phyloP scores from a whole-genome alignment of 2,329 filamentous ascomycete species.

The Hymenotorrendiella dingleyae region DNA sequence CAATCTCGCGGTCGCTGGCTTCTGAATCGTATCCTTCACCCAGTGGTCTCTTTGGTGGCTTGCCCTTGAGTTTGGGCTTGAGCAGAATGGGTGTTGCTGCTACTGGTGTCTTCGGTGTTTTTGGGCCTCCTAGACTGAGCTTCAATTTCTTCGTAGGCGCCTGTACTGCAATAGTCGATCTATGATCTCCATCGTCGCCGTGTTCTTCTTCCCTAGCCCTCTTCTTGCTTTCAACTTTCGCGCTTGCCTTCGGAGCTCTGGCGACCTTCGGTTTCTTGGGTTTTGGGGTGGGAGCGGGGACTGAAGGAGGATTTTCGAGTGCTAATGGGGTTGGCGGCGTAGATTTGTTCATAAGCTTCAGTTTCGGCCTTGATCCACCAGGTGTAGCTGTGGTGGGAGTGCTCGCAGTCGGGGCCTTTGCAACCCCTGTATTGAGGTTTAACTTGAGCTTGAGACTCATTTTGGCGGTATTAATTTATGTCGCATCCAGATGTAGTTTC shows the following conservation, averaged over 20 bases:
- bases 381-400: constrained; percentile 20
- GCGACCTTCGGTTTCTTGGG: constrained; percentile 53
- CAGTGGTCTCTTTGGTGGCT: constrained; percentile 59
- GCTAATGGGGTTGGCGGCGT: constrained; percentile 21
- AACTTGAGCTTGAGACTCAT: constrained; percentile 29
- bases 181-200: constrained; percentile 38
- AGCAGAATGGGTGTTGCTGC: constrained; percentile 29
- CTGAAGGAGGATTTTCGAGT: constrained; percentile 11
- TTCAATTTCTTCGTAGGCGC: constrained; percentile 43
- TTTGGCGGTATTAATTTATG: no score
- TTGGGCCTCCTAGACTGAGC: constrained; percentile 25
- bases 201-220: constrained; percentile 48
- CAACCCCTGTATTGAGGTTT: constrained; percentile 14
- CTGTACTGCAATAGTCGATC: constrained; percentile 24
- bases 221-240: constrained; percentile 52
- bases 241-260: constrained; percentile 52
- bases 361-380: constrained; percentile 24
- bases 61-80: constrained; percentile 61
- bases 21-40: constrained; percentile 97
- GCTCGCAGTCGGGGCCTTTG: constrained; percentile 11
- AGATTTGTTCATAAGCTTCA: constrained; percentile 26
- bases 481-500: no score
- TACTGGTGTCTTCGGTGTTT: constrained; percentile 7
- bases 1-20: constrained; percentile 79
- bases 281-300: no score